Evolutionary conservation across 257 asterid genomes (phyloP).

Genomic region (Solanum chaucha): DNA sequence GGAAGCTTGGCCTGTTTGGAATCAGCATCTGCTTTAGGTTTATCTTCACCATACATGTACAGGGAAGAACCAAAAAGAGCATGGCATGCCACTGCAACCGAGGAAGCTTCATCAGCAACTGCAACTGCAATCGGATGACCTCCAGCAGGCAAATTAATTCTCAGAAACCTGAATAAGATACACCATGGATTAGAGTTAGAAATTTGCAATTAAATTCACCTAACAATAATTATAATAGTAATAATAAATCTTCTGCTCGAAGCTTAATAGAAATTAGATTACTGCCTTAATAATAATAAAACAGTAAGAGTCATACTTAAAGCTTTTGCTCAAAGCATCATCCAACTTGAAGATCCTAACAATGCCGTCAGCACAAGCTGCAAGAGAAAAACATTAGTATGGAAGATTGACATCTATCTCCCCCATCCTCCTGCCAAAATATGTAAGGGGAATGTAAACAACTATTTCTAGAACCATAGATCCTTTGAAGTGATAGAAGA

Average conservation of each 20-base stretch:
- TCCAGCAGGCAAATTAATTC: constrained; percentile 83
- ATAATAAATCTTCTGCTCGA: background rate
- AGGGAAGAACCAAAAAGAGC: constrained; percentile 70
- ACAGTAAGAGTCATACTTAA: constrained; percentile 53
- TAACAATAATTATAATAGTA: background rate
- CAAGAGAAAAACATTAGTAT: constrained; percentile 4
- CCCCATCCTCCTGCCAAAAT: background rate
- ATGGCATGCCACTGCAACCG: constrained; percentile 70
- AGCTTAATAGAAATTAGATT: background rate
- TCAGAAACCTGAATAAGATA: constrained; percentile 53
- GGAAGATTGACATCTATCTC: background rate
- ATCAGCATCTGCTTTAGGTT: constrained; percentile 37
- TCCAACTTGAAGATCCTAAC: constrained; percentile 92
- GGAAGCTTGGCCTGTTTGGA: constrained; percentile 76
- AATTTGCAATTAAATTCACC: background rate
- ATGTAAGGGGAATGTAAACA: background rate
- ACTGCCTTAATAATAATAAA: background rate
- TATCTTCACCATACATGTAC: constrained; percentile 90
- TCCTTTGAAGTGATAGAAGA: background rate
- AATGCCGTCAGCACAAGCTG: constrained; percentile 93
- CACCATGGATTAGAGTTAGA: background rate
- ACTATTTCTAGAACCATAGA: background rate
- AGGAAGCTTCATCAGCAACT: constrained; percentile 68
- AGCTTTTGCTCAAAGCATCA: constrained; percentile 89
- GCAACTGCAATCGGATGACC: constrained; percentile 82